Base-by-base conservation (phyloP, 2,329 filamentous ascomycete genomes). In the Alternaria infectoria region DNA sequence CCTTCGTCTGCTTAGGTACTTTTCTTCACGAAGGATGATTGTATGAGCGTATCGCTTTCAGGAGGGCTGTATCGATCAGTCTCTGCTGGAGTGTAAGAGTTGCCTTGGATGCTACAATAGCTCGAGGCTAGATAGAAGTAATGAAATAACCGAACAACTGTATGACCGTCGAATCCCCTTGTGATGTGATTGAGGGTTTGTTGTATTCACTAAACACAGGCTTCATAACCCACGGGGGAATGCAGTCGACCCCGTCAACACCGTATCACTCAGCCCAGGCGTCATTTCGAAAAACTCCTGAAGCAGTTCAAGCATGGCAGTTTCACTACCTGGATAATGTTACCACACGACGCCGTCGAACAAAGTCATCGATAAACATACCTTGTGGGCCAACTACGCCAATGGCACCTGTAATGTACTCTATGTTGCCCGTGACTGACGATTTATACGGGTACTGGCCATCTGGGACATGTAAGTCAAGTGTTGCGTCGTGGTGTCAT, bases 1-100 rank as follows among this genome's bases (percentile, higher is more conserved):
- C 79, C 80, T 15, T 57, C 26, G 21, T 47, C 59, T 25, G 45
- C 23, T 36, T 52, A 52, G 30, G n/a, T 36, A 2, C 1, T 6
- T 7, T n/a, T 17, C 13, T 52, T 25, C 7, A n/a, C 8, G 19
- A 23, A 13, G 21, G 19, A 25, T 21, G 9, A 3, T 36, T 40
- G 13, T 5, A 17, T 52, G 28, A 17, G 1, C 5, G 30, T 8
- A 12, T 25, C 13, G 1, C 17, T 21, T 25, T 5, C 1, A 17
- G 28, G 7, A 40, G 3, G 13, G 5, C 28, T 36, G 8, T 12
- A 36, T 17, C 2, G 8, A 12, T 52, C 28, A 52, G 28, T 21
- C 12, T 36, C 9, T 52, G 19, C 5, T n/a, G 7, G 8, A 17
- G 6, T 11, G 3, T 13, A 21, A 25, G 3, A n/a, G 12, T 15